Base-by-base conservation (phyloP, 345 rosid genomes). In the Salix udensis region DNA sequence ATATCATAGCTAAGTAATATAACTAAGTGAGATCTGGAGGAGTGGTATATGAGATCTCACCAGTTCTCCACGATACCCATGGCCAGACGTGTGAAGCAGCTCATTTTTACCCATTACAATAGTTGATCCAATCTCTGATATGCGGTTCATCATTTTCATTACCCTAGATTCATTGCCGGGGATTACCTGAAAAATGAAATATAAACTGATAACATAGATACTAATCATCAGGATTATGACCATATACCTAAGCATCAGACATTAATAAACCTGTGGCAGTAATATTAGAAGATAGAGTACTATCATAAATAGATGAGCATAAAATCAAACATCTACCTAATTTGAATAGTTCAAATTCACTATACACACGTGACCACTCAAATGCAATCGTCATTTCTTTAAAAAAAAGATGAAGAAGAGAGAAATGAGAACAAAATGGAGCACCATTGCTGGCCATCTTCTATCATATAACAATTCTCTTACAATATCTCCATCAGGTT, bases 81-180 rank as follows among this genome's bases (percentile, higher is more conserved):
- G 99, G 44, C 99, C 99, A 79, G 99, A 93, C 78, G 98, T 91
- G 82, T 96, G 99, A 79, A 96, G 88, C 85, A 88, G 80, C 70
- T 90, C 94, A 78, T 91, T 90, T 84, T 78, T 91, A 69, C 99
- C 99, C 96, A 90, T 96, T 71, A 96, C 88, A 70, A 96, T 87
- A 67, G 84, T 84, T 80, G 99, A 93, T 31, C 99, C 99, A 70
- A 96, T 90, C 65, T 93, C 99, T 60, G 99, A 76, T 85, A 96
- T 82, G 75, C 99, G 97, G 68, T 96, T 96, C 86, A 96, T 84
- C 99, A 96, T 96, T 79, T 93, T 89, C 98, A 93, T 96, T 50
- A 96, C 99, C 67, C 97, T 86, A 76, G 99, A 86, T 84, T 96
- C 99, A 71, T 96, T 96, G 74, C 99, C 99, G 69, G 99, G 99